These are phyloP conservation scores for Theobroma cacao DNA, from an alignment of 345 rosid genomes.

Conservation along the genomic window DNA sequence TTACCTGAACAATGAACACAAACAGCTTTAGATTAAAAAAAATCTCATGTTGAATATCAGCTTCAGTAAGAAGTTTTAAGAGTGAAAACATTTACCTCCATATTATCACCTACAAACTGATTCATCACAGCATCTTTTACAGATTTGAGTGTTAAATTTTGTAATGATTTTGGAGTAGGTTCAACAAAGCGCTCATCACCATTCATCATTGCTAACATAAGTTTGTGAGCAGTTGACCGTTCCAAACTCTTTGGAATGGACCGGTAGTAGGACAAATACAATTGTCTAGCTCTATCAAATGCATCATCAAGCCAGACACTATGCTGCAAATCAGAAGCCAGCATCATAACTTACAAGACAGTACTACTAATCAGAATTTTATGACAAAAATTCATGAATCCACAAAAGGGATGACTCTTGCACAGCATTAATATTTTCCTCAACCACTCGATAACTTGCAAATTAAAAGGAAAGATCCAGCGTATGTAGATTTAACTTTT, in stretches of 20 bases:
- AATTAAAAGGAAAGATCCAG: constrained; percentile 1
- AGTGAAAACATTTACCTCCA: constrained; percentile 62
- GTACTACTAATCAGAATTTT: not conserved
- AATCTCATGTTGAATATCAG: constrained; percentile 1
- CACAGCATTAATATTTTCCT: not conserved
- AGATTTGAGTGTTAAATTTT: constrained; percentile 63
- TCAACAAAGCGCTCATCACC: constrained; percentile 97
- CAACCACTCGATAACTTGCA: not conserved
- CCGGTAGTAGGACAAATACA: constrained; percentile 87
- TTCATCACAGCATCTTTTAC: constrained; percentile 95
- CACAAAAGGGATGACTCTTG: not conserved
- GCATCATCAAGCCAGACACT: constrained; percentile 99
- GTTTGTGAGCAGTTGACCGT: constrained; percentile 98
- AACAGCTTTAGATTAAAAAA: constrained; percentile 10
- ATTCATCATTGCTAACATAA: constrained; percentile 94
- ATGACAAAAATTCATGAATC: not conserved
- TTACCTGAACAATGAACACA: constrained; percentile 55
- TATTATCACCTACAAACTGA: constrained; percentile 88
- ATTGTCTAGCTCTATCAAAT: constrained; percentile 94
- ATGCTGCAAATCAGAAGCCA: constrained; percentile 64
- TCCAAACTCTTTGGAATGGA: constrained; percentile 99
- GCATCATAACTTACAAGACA: constrained; percentile 3
- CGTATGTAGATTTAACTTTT: not conserved
- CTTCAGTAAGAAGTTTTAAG: not conserved
- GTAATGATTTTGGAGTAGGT: constrained; percentile 84